phyloP scores from a whole-genome alignment of 31 red algal species.

The Odonthalia washingtoniensis region DNA sequence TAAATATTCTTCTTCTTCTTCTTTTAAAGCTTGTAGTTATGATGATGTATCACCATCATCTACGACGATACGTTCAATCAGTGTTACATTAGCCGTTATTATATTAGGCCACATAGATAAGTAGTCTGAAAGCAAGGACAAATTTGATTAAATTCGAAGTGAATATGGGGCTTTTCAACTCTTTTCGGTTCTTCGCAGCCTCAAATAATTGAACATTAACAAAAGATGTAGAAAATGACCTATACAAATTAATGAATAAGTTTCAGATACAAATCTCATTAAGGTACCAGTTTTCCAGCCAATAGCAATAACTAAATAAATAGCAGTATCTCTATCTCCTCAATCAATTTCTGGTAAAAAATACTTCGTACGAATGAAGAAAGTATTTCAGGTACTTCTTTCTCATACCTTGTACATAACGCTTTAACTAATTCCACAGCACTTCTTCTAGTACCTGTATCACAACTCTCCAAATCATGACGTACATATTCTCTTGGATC shows the following conservation, averaged over 20 bases:
- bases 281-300: slow-evolving; percentile 94
- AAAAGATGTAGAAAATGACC: slow-evolving; percentile 80
- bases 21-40: too few species aligned
- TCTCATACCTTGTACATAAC: slow-evolving; percentile 81
- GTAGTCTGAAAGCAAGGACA: too few species aligned
- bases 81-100: too few species aligned
- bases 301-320: slow-evolving; percentile 95
- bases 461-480: slow-evolving; percentile 95
- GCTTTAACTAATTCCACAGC: slow-evolving; percentile 95
- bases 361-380: slow-evolving; percentile 76
- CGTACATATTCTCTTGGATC: slow-evolving; percentile 95
- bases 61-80: too few species aligned
- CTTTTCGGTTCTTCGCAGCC: slow-evolving; percentile 37
- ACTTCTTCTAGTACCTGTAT: slow-evolving; percentile 82
- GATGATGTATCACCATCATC: too few species aligned
- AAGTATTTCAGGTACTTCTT: slow-evolving; percentile 75
- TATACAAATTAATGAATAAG: slow-evolving; percentile 80
- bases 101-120: too few species aligned
- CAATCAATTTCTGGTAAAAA: slow-evolving; percentile 79
- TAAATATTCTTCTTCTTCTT: too few species aligned
- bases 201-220: slow-evolving; percentile 73
- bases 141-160: slow-evolving; percentile 95
- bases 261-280: slow-evolving; percentile 83
- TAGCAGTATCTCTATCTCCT: slow-evolving; percentile 81
- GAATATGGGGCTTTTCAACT: slow-evolving; percentile 77